These are phyloP conservation scores for Cordyceps farinosa DNA, from an alignment of 2,329 filamentous ascomycete species.

Conservation along the genomic window DNA sequence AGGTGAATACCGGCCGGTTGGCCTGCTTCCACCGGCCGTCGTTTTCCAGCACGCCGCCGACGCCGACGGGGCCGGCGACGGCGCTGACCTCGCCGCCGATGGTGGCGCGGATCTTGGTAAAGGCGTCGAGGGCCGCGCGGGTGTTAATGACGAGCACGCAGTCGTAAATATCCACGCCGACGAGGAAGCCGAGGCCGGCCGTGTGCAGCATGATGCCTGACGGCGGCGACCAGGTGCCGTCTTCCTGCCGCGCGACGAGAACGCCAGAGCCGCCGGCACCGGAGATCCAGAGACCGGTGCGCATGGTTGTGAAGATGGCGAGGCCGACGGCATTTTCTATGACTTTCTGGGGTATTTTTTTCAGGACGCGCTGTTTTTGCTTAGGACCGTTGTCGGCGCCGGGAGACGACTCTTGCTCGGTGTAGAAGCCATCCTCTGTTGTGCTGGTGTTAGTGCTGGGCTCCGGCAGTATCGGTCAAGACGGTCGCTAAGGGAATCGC, in stretches of 20 bases:
- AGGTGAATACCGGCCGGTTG: slow-evolving; percentile 53
- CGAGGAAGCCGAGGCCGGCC: slow-evolving; percentile 72
- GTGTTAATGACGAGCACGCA: slow-evolving; percentile 85
- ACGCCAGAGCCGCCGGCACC: slow-evolving; percentile 66
- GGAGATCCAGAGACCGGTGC: slow-evolving; percentile 61
- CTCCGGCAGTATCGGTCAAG: not conserved
- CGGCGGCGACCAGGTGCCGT: slow-evolving; percentile 74
- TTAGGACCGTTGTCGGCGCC: slow-evolving; percentile 32
- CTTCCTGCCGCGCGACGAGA: slow-evolving; percentile 57
- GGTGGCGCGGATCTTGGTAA: slow-evolving; percentile 70
- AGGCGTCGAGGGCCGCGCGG: slow-evolving; percentile 69
- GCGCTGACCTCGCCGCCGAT: slow-evolving; percentile 76
- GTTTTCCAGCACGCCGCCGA: slow-evolving; percentile 70
- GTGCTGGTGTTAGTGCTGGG: not conserved
- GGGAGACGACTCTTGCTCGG: slow-evolving; percentile 31
- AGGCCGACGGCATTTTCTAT: slow-evolving; percentile 64
- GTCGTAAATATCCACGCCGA: slow-evolving; percentile 84
- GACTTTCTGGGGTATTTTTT: slow-evolving; percentile 55
- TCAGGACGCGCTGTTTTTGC: slow-evolving; percentile 43
- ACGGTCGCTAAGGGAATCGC: no score
- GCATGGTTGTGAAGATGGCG: slow-evolving; percentile 69
- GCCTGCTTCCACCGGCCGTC: slow-evolving; percentile 47
- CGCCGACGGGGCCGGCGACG: slow-evolving; percentile 64
- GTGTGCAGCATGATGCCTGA: slow-evolving; percentile 80
- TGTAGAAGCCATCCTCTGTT: slow-evolving; percentile 51